A percentile compares a stretch with the other conserved stretches of the same genome.
Conservation (phyloP, 2,329 filamentous ascomycete species). For the Neodidymelliopsis sp. region DNA sequence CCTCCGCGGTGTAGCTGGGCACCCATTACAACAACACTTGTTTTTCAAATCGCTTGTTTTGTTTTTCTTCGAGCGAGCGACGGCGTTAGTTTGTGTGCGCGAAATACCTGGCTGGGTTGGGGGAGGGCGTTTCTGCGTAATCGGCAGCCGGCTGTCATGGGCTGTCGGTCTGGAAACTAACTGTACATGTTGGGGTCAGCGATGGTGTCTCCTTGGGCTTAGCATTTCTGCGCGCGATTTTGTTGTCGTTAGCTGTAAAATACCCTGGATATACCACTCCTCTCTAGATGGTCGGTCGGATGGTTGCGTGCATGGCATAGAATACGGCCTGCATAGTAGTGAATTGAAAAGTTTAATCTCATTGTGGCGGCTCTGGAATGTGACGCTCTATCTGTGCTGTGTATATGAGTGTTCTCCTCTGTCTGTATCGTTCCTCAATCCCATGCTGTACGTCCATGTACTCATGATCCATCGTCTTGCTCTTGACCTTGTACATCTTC, state of each 20-base stretch:
- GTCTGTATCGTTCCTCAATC: no score
- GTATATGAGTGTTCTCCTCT: not conserved
- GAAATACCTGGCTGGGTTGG: conserved; percentile 23
- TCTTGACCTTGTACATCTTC: not conserved
- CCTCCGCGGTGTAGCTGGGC: conserved; percentile 32
- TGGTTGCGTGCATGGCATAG: conserved; percentile 1
- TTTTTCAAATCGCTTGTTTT: not conserved
- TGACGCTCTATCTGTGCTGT: not conserved
- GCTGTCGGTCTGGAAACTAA: not conserved
- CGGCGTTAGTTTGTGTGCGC: conserved; percentile 27
- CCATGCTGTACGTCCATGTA: no score
- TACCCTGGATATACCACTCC: conserved; percentile 49
- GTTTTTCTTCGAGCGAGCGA: conserved; percentile 32
- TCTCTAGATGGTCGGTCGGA: conserved; percentile 36
- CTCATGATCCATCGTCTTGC: no score
- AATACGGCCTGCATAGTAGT: conserved; percentile 11
- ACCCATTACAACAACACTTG: conserved; percentile 1
- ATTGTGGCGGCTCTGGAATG: not conserved
- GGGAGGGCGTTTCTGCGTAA: conserved; percentile 10
- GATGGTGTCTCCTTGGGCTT: conserved; percentile 27
- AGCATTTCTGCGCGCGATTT: conserved; percentile 22
- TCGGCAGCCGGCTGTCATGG: conserved; percentile 3
- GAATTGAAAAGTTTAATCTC: conserved; percentile 3
- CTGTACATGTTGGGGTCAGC: conserved; percentile 1
- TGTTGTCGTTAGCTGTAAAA: conserved; percentile 35